Evolutionary conservation across 2,329 filamentous ascomycete genomes (phyloP), one percentile per base, ranked within the genome.

Genomic region (Botryotinia narcissicola): DNA sequence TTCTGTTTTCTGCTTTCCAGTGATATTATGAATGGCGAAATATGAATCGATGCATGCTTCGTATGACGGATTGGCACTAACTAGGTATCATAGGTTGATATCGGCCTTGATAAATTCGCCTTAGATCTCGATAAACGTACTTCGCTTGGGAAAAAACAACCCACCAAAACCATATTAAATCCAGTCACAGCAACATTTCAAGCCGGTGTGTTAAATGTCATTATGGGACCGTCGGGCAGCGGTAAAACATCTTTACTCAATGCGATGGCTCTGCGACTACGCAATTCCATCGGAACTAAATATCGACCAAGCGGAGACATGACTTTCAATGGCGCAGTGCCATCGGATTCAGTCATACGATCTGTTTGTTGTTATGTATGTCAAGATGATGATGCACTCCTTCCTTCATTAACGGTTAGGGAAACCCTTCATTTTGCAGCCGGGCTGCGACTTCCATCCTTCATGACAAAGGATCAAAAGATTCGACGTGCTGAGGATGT

Each of bases 211-310:
- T 80, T 95, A 22, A 94, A 94, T 75, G 87, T 94, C 37, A 92
- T 95, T 76, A 94, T 94, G 92, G 92, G 92, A 0, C 92, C 92
- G 0, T 93, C 91, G 0, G 92, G 92, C 0, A 91, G 89, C 63
- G 92, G 92, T 1, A 95, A 95, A 81, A 94, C 92, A 0, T 92
- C 91, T 0, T 83, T 94, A 0, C 84, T 94, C 18, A 94, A 93
- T 78, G 86, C 90, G 1, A 92, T 95, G 87, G 91, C 92, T 1
- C 83, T 89, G 4, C 85, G 92, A 25, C 82, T 94, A 7, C 87
- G 89, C 40, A 89, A 88, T 73, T 89, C 88, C 1, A 76, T 89
- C 4, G 85, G 86, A 2, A 93, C 90, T 0, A 86, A 85, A 72
- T 94, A 94, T 78, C 84, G 83, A 7, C 84, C 87, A 4, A 85